Conservation (phyloP, 1,284 basidiomycete genomes). For the Trichosporon faecale region DNA sequence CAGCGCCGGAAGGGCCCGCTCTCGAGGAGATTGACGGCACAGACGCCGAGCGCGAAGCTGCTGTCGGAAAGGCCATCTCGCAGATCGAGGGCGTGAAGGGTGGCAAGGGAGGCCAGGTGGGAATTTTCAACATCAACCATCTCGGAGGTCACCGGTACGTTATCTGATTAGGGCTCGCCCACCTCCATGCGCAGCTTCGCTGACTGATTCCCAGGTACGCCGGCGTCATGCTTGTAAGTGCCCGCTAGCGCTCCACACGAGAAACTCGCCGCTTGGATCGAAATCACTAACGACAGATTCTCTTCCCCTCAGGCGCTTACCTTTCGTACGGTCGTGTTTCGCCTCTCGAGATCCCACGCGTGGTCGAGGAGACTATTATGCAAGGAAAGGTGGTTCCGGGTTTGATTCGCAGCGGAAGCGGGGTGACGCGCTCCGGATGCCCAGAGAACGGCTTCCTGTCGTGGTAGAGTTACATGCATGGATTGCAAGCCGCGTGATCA, state of each 20-base stretch:
- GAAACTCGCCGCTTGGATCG: background rate
- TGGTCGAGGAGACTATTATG: conserved; percentile 82
- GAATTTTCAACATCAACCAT: conserved; percentile 81
- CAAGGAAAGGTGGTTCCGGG: conserved; percentile 75
- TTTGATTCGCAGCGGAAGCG: conserved; percentile 75
- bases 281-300: conserved; percentile 59
- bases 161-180: background rate
- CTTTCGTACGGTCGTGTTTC: conserved; percentile 93
- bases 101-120: conserved; percentile 58
- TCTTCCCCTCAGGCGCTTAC: conserved; percentile 75
- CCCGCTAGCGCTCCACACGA: background rate
- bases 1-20: conserved; percentile 60
- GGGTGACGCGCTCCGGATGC: conserved; percentile 54
- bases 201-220: conserved; percentile 57
- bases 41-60: conserved; percentile 52
- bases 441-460: conserved; percentile 31
- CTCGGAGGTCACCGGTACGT: conserved; percentile 75
- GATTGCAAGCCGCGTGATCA: too few relatives aligned
- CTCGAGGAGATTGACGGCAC: conserved; percentile 60
- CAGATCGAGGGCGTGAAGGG: conserved; percentile 52
- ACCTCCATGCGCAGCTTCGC: background rate
- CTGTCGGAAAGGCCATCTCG: conserved; percentile 56
- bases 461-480: conserved; percentile 27
- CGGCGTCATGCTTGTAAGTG: conserved; percentile 80
- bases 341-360: conserved; percentile 77